Evolutionary conservation across 768 basidiomycete genomes (phyloP).

Genomic region (Podaxis carcinomalis): DNA sequence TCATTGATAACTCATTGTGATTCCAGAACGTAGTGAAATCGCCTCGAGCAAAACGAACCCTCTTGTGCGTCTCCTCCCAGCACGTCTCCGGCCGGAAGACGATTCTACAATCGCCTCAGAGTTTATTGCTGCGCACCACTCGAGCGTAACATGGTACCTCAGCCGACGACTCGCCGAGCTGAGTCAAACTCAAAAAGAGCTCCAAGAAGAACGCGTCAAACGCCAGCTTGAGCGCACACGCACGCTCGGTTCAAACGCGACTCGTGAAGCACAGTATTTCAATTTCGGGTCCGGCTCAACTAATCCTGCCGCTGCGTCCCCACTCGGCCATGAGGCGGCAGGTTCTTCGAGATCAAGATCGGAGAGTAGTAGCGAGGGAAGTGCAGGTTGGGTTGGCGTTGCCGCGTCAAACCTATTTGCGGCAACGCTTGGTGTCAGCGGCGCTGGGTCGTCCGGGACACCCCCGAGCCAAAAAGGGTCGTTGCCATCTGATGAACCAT

Average conservation of each 20-base stretch:
- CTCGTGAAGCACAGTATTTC: conserved; percentile 50
- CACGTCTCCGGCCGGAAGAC: conserved; percentile 56
- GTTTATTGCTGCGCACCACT: conserved; percentile 86
- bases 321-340: conserved; percentile 18
- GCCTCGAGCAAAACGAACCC: conserved; percentile 62
- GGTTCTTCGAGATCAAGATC: conserved; percentile 29
- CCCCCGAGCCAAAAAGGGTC: conserved; percentile 6
- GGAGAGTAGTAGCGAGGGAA: conserved; percentile 8
- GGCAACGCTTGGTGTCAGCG: conserved; percentile 49
- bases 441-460: conserved; percentile 18
- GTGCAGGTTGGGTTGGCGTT: conserved; percentile 48
- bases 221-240: conserved; percentile 81
- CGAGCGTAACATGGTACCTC: conserved; percentile 91
- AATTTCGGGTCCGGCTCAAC: conserved; percentile 28
- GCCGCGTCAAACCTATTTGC: conserved; percentile 56
- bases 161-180: conserved; percentile 75
- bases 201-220: conserved; percentile 93
- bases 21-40: conserved; percentile 61
- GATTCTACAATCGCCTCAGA: conserved; percentile 51
- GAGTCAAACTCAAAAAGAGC: conserved; percentile 73
- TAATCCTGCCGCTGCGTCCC: conserved; percentile 15
- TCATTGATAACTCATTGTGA: conserved; percentile 14
- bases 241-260: conserved; percentile 79
- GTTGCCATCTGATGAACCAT: conserved; percentile 22
- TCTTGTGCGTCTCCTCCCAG: conserved; percentile 65